These are phyloP conservation scores for Ophiobolus disseminans DNA, from an alignment of 2,329 filamentous ascomycete genomes.

Conservation along the genomic window DNA sequence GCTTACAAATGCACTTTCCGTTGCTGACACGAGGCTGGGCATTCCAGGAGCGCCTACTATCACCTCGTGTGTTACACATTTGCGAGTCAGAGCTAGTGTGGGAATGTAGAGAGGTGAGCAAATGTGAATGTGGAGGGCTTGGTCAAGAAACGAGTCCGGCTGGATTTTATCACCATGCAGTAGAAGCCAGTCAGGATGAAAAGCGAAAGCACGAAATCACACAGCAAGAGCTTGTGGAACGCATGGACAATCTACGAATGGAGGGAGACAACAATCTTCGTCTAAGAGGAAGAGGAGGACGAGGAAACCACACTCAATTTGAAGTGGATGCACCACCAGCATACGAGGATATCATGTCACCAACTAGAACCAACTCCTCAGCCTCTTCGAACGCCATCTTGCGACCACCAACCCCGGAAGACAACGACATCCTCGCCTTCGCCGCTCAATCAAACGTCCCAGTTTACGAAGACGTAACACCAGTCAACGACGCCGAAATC, in stretches of 20 bases:
- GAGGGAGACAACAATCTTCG: neutral
- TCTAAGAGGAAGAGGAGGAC: neutral
- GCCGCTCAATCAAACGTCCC: slow-evolving; percentile 3
- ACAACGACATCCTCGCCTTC: slow-evolving; percentile 4
- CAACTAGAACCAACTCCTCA: neutral
- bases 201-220: neutral
- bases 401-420: neutral
- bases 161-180: slow-evolving; percentile 5
- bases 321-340: neutral
- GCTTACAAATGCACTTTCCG: slow-evolving; percentile 6
- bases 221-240: neutral
- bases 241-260: neutral
- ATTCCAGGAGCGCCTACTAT: slow-evolving; percentile 23
- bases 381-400: neutral
- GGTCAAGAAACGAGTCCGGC: slow-evolving; percentile 9
- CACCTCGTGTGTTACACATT: slow-evolving; percentile 22
- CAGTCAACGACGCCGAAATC: neutral
- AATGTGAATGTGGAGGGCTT: slow-evolving; percentile 23
- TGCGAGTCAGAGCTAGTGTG: slow-evolving; percentile 21
- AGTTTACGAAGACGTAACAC: neutral
- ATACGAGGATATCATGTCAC: neutral
- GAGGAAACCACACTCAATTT: neutral
- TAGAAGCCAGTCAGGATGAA: slow-evolving; percentile 13
- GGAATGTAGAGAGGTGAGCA: slow-evolving; percentile 20
- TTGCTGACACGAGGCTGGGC: slow-evolving; percentile 20